A percentile compares a stretch with the other conserved stretches of the same genome.
Conservation (phyloP, 805 yeast species). For the Schwanniomyces occidentalis region DNA sequence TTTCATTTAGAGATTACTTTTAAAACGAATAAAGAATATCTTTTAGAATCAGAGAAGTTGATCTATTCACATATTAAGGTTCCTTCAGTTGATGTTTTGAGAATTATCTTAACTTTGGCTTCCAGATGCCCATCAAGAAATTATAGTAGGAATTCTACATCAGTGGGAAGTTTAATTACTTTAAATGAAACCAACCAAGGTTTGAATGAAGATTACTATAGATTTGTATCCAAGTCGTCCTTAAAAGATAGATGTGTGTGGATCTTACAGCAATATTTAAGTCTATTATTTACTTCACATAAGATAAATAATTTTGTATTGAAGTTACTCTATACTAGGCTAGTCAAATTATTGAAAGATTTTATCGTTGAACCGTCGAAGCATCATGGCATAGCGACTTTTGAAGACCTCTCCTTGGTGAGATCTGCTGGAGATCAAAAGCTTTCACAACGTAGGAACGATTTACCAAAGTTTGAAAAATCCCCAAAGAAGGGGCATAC, state of each 20-base stretch:
- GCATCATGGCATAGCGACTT: too few relatives aligned
- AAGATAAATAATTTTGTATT: neutral
- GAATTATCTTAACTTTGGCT: constrained; percentile 33
- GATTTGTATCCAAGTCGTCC: constrained; percentile 16
- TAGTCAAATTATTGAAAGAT: neutral
- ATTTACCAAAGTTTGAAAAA: too few relatives aligned
- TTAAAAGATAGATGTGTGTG: constrained; percentile 19
- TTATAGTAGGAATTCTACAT: constrained; percentile 20
- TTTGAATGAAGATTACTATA: constrained; percentile 20
- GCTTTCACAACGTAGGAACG: too few relatives aligned
- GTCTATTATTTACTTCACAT: neutral
- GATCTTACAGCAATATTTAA: constrained; percentile 2
- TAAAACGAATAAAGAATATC: constrained; percentile 2
- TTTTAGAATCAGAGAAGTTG: neutral
- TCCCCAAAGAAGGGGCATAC: too few relatives aligned
- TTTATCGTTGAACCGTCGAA: too few relatives aligned
- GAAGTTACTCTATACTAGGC: neutral
- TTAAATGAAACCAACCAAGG: constrained; percentile 19
- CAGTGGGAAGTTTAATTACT: constrained; percentile 20
- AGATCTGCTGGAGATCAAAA: too few relatives aligned
- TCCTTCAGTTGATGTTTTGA: constrained; percentile 28
- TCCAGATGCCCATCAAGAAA: constrained; percentile 26
- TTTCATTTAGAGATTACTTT: constrained; percentile 22
- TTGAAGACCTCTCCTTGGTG: too few relatives aligned
- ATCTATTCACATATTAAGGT: constrained; percentile 10